Evolutionary conservation across 345 rosid species (phyloP), one percentile per base, ranked within the genome.

Genomic region (Physaria fendleri): DNA sequence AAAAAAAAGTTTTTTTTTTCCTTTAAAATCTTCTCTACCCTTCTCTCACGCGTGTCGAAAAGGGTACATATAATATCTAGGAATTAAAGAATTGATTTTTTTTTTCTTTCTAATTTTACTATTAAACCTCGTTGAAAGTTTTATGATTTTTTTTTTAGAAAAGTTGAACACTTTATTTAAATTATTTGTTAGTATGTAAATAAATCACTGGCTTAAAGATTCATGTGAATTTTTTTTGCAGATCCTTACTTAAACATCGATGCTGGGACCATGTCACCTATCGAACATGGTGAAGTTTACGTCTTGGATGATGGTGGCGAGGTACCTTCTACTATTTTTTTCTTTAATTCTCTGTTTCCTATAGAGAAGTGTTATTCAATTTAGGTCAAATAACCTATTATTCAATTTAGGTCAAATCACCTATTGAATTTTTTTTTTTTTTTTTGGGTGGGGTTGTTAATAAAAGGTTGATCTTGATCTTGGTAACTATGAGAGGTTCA

Each of bases 381-480:
- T 61, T 59, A 34, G 13, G 10, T 32, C 32, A 61, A 61, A 38
- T 35, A 38, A 62, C 46, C 15, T n/a, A n/a, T 9, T 46, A 8
- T 1, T 15, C 23, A 51, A 22, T 61, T n/a, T 59, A 34, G 13
- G 10, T 32, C 32, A 61, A 61, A 38, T 35, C 29, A 62, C 46
- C 15, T n/a, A n/a, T 9, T 46, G 8, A n/a, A n/a, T n/a, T 1
- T 15, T 23, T 41, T 15, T 1, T 2, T 4, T 21, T 3, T 48
- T 51, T 14, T 49, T 1, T 30, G 12, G 24, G 6, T 54, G 39
- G 60, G 32, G 18, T 8, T 60, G 44, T 24, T 2, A 2, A 56
- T 46, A 44, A 72, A 71, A 94, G 99, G 99, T 87, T 79, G 99
- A 94, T 75, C 81, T 94, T 69, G 99, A 94, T 80, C 97, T 94